Conservation (phyloP, 116 monocot genomes). For the Dioscorea cayenensis region DNA sequence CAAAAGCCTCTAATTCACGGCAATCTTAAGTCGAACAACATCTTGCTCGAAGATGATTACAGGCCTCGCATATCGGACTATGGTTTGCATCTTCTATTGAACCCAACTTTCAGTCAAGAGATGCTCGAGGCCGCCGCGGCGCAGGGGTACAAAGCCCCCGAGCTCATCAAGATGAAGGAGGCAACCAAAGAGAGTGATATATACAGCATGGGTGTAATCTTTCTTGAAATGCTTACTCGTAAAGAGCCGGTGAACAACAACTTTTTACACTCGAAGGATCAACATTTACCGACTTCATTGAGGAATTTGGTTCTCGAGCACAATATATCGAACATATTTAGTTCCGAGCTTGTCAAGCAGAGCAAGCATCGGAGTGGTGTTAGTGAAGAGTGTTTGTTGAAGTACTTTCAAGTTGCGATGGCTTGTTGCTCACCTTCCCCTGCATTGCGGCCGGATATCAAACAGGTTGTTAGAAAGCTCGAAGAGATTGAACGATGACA, state of each 20-base stretch:
- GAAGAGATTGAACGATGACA: constrained; percentile 12
- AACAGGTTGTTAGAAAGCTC: constrained; percentile 42
- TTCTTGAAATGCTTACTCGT: constrained; percentile 73
- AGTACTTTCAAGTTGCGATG: constrained; percentile 65
- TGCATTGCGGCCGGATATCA: constrained; percentile 70
- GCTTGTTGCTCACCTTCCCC: constrained; percentile 86
- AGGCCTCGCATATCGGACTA: constrained; percentile 71
- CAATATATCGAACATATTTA: constrained; percentile 50
- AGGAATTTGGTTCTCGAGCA: constrained; percentile 58
- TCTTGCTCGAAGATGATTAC: constrained; percentile 50
- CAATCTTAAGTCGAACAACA: constrained; percentile 83
- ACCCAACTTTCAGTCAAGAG: constrained; percentile 51
- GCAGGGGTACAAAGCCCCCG: constrained; percentile 85
- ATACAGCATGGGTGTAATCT: constrained; percentile 77
- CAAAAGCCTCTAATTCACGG: constrained; percentile 67
- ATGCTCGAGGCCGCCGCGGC: constrained; percentile 69
- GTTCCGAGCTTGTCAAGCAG: constrained; percentile 29
- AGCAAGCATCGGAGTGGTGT: constrained; percentile 11
- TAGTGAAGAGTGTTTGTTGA: constrained; percentile 38
- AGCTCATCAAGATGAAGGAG: constrained; percentile 86
- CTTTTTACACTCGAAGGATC: constrained; percentile 32
- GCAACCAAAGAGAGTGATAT: constrained; percentile 62
- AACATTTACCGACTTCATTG: constrained; percentile 42
- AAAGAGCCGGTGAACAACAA: constrained; percentile 38
- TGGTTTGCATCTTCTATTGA: constrained; percentile 74